phyloP scores from a whole-genome alignment of 495 filamentous ascomycete species.

The Saxophila tyrrhenica region DNA sequence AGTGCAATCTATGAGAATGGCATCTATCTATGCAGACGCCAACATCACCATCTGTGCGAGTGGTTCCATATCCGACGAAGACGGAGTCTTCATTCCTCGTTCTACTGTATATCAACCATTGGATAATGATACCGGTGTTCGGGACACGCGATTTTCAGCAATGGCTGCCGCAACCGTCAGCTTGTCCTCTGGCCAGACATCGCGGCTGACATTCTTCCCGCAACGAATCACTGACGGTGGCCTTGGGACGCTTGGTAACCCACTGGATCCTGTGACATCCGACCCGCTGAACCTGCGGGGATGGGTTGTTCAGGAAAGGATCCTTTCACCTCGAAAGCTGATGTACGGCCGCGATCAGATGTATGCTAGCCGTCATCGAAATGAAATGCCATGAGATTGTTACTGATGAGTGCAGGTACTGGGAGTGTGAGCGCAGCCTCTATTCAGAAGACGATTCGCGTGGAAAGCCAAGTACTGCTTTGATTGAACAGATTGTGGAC shows the following conservation, averaged over 20 bases:
- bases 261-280: neutral
- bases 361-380: neutral
- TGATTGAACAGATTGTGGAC: neutral
- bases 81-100: neutral
- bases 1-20: slow-evolving; percentile 23
- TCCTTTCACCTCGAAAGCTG: neutral
- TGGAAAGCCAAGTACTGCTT: neutral
- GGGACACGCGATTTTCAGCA: neutral
- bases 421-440: neutral
- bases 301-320: neutral
- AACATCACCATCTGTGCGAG: slow-evolving; percentile 20
- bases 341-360: neutral
- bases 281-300: neutral
- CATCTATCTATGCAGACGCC: slow-evolving; percentile 23
- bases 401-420: too few relatives aligned
- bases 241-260: neutral
- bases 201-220: neutral
- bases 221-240: neutral
- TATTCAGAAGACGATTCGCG: neutral
- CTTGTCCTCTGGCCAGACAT: neutral
- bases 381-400: too few relatives aligned
- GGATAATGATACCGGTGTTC: neutral
- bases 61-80: slow-evolving; percentile 9
- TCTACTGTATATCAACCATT: neutral
- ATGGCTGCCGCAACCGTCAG: neutral